These are phyloP conservation scores for Strobilomyces dryophilus DNA, from an alignment of 768 basidiomycete genomes.

Conservation along the genomic window DNA sequence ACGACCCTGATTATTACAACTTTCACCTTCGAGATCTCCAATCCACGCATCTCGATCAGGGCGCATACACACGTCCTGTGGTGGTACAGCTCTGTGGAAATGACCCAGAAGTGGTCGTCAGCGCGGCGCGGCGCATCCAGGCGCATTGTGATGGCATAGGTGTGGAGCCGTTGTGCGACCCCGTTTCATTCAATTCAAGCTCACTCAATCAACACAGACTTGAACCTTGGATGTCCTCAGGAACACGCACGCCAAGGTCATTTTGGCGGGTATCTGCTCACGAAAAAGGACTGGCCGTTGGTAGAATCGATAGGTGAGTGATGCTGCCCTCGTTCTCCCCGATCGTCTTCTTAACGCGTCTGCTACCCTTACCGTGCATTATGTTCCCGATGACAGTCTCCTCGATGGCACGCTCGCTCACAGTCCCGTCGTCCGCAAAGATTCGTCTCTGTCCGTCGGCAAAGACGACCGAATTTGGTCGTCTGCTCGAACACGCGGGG, in stretches of 20 bases:
- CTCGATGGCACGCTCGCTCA: slow-evolving; percentile 57
- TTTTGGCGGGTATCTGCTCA: slow-evolving; percentile 73
- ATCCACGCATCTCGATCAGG: slow-evolving; percentile 10
- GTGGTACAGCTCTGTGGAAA: slow-evolving; percentile 75
- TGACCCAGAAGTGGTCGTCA: slow-evolving; percentile 55
- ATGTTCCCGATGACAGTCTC: slow-evolving; percentile 46
- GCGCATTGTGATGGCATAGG: slow-evolving; percentile 67
- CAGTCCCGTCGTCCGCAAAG: slow-evolving; percentile 64
- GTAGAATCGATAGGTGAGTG: slow-evolving; percentile 59
- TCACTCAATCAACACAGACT: slow-evolving; percentile 41
- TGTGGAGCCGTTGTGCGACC: slow-evolving; percentile 23
- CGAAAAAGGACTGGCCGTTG: slow-evolving; percentile 67
- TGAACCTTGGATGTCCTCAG: slow-evolving; percentile 82
- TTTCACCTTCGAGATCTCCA: slow-evolving; percentile 57
- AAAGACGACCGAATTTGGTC: slow-evolving; percentile 53
- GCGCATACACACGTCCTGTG: slow-evolving; percentile 40
- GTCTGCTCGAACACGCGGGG: slow-evolving; percentile 58
- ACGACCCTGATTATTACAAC: slow-evolving; percentile 63
- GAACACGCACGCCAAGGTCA: slow-evolving; percentile 61
- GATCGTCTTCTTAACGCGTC: not conserved
- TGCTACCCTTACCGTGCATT: not conserved
- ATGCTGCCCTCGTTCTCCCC: not conserved
- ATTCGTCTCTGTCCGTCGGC: slow-evolving; percentile 51
- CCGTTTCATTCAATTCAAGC: not conserved
- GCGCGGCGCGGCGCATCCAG: slow-evolving; percentile 58